Evolutionary conservation across 805 yeast species (phyloP).

Genomic region (Ogataea paraovalis): DNA sequence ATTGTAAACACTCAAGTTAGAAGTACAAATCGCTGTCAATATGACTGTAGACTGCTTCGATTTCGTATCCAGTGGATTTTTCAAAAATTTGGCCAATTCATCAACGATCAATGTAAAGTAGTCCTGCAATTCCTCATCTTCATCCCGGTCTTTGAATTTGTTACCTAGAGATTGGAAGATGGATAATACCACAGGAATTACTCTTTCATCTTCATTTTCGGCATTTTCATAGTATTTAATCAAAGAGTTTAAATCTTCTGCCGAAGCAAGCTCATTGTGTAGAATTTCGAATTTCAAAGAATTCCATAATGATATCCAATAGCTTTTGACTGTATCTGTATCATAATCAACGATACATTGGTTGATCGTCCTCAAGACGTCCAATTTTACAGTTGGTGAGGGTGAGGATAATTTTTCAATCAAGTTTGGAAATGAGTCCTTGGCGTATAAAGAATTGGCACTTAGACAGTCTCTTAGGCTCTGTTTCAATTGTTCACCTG

Average conservation of each 20-base stretch:
- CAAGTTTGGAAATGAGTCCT: slow-evolving; percentile 71
- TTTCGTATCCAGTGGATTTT: slow-evolving; percentile 46
- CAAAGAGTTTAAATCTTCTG: slow-evolving; percentile 25
- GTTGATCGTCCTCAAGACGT: slow-evolving; percentile 61
- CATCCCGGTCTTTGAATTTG: slow-evolving; percentile 25
- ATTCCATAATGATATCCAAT: slow-evolving; percentile 80
- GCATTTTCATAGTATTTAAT: slow-evolving; percentile 29
- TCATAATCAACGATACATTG: slow-evolving; percentile 54
- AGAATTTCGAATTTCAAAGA: slow-evolving; percentile 85
- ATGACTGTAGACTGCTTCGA: slow-evolving; percentile 60
- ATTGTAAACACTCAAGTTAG: slow-evolving; percentile 44
- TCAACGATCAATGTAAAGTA: slow-evolving; percentile 31
- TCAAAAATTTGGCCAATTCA: slow-evolving; percentile 53
- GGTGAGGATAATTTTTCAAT: slow-evolving; percentile 78
- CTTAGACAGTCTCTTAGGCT: slow-evolving; percentile 61
- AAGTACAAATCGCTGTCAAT: slow-evolving; percentile 51
- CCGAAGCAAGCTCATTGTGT: slow-evolving; percentile 54
- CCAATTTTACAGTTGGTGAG: slow-evolving; percentile 67
- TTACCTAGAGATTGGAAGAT: slow-evolving; percentile 42
- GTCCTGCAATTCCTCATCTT: slow-evolving; percentile 14
- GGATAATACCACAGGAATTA: slow-evolving; percentile 38
- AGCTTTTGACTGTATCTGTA: slow-evolving; percentile 42
- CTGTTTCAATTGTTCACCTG: slow-evolving; percentile 65
- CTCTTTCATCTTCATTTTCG: slow-evolving; percentile 30
- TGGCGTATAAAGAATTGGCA: slow-evolving; percentile 58